Percentiles rank a stretch among this genome's conserved stretches.
These are phyloP conservation scores for Arctium lappa DNA, from an alignment of 129 eudicot genomes.

Conservation along the genomic window DNA sequence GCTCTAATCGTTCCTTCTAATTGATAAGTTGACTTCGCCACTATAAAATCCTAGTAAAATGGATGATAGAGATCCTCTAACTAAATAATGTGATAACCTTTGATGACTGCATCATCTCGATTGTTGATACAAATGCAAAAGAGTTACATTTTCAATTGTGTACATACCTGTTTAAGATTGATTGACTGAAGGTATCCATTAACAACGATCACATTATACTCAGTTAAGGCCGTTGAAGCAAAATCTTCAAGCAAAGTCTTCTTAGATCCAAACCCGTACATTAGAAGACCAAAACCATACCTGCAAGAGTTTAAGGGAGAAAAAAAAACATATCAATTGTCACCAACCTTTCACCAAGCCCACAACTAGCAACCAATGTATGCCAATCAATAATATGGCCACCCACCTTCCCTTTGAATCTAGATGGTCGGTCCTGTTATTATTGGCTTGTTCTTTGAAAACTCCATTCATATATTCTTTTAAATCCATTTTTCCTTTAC, in stretches of 20 bases:
- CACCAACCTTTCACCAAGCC: background rate
- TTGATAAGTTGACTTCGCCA: background rate
- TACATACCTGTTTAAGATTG: conserved; percentile 74
- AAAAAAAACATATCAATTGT: background rate
- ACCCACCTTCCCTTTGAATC: background rate
- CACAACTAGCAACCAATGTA: background rate
- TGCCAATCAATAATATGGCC: background rate
- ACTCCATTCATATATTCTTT: background rate
- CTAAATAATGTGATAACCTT: background rate
- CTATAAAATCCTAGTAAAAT: background rate
- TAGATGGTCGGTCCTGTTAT: background rate
- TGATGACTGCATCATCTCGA: background rate
- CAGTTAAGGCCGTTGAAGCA: conserved; percentile 77
- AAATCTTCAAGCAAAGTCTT: conserved; percentile 86
- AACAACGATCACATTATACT: conserved; percentile 65
- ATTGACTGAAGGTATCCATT: conserved; percentile 87
- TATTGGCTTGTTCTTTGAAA: background rate
- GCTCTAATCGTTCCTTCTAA: background rate
- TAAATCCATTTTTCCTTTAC: background rate
- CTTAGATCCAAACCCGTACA: conserved; percentile 98
- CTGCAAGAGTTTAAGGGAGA: conserved; percentile 26
- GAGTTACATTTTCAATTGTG: background rate
- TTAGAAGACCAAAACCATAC: conserved; percentile 85
- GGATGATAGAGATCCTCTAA: background rate
- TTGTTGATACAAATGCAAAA: background rate